Base-by-base conservation (phyloP, 129 eudicot species). In the Escallonia herrerae region DNA sequence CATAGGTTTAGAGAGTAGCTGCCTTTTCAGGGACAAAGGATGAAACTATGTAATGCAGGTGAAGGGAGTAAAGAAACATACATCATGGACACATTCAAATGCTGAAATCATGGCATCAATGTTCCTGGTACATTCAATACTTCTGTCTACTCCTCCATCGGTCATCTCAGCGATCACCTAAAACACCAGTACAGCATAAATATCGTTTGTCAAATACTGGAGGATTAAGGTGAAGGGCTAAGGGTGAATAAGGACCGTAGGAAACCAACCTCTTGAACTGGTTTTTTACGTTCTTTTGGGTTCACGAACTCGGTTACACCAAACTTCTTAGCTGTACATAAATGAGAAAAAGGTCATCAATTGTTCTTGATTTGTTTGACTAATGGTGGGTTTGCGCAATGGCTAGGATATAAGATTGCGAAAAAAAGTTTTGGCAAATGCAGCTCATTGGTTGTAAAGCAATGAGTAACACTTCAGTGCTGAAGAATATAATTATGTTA, bases 131-230 rank as follows among this genome's bases (percentile, higher is more conserved):
- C 73, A 68, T 37, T 68, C 73, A 56, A 68, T 22, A 33, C 73
- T 68, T 56, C 64, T 48, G 73, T 68, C 73, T 1, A 68, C 73
- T 55, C 73, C 73, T 5, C 73, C 73, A 68, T 68, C 59, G 4
- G 73, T 68, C 64, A 58, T 58, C 64, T 68, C 73, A 56, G 64
- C 64, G 33, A 68, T 68, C 41, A 68, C 73, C 73, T 68, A 46
- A 47, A 4, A 2, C 3, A 4, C 2, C 1, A n/a, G 12, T n/a
- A n/a, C n/a, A n/a, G n/a, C n/a, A n/a, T n/a, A 13, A 33, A 68
- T 55, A 43, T 56, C 43, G 15, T 7, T 2, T 5, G 57, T 10
- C 4, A 7, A n/a, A 13, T n/a, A 52, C n/a, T n/a, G n/a, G n/a
- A n/a, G n/a, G n/a, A 52, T 10, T 5, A 7, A 4, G 8, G 5